Conservation (phyloP, 768 basidiomycete species). For the Amylocystis lapponica region DNA sequence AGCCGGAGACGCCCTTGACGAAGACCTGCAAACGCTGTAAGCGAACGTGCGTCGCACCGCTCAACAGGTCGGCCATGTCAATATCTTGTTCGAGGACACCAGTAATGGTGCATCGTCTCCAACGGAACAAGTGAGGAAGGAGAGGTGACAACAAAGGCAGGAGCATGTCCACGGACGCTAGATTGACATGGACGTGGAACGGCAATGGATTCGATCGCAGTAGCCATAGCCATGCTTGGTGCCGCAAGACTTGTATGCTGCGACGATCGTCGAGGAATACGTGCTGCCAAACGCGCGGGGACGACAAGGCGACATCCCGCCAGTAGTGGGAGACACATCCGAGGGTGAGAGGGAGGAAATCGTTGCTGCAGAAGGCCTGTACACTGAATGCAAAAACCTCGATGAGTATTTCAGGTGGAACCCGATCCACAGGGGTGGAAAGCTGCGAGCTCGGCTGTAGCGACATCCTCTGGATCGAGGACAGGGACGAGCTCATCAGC, state of each 20-base stretch:
- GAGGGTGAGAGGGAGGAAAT: slow-evolving; percentile 42
- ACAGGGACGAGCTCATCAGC: too few species aligned
- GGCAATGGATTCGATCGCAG: slow-evolving; percentile 46
- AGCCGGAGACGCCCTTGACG: slow-evolving; percentile 1
- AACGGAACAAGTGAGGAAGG: slow-evolving; percentile 49
- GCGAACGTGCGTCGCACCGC: not conserved
- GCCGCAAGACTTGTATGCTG: slow-evolving; percentile 32
- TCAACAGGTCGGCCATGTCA: not conserved
- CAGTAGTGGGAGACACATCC: slow-evolving; percentile 54
- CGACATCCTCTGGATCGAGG: too few species aligned
- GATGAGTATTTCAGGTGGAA: slow-evolving; percentile 17
- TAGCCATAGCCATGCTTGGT: slow-evolving; percentile 50
- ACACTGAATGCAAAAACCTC: slow-evolving; percentile 56
- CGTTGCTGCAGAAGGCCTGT: slow-evolving; percentile 21
- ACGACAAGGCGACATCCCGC: slow-evolving; percentile 45
- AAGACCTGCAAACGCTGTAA: not conserved
- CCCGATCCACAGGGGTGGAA: slow-evolving; percentile 4
- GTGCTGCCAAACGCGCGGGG: slow-evolving; percentile 57
- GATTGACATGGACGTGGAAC: slow-evolving; percentile 50
- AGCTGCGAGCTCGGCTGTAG: too few species aligned
- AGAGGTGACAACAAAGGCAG: slow-evolving; percentile 63
- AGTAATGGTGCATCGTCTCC: slow-evolving; percentile 46
- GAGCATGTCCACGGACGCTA: slow-evolving; percentile 45
- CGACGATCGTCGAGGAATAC: slow-evolving; percentile 46
- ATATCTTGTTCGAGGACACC: slow-evolving; percentile 3